Evolutionary conservation across 2,329 filamentous ascomycete species (phyloP), one percentile per base, ranked within the genome.

Genomic region (Paraphaeosphaeria minitans): DNA sequence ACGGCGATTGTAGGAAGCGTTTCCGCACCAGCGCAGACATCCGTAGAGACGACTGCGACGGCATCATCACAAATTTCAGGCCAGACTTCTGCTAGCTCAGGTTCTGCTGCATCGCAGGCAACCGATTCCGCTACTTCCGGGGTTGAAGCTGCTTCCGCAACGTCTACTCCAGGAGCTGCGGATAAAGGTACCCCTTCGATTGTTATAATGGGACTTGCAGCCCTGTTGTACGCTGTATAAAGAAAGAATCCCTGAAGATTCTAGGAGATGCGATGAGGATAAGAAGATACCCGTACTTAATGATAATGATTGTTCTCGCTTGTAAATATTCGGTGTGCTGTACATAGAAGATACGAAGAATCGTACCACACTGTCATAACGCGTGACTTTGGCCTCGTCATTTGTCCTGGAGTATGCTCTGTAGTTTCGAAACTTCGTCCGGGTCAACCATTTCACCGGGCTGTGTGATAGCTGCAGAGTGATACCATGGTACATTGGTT

Each of bases 391-490:
- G 3, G 3, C 10, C 31, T 50, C 0, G 0, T 56, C 35, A 49
- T 8, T 27, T 22, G 21, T 33, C 27, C 6, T 16, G 31, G 2
- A 68, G 57, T 41, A 60, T 19, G 13, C 7, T 37, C 14, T 57
- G 45, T 24, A 75, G 58, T 43, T 24, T 66, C 27, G 27, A 53
- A 2, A 74, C 71, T 54, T 76, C 75, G 6, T 66, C 63, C 8
- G 19, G 60, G 57, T 76, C 69, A 4, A 72, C 75, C 21, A 63
- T 59, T 46, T 78, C 77, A 0, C 70, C 75, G 9, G 60, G 56
- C 5, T 60, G 60, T 6, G 69, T 70, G 41, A 79, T 73, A 4
- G 80, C 81, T 52, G 80, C 80, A 2, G 79, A 81, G 69, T 84
- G 82, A 60, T 77, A 78, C 65, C 73, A 79, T 8, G 43, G 39